Conservation (phyloP, 2,329 filamentous ascomycete species). For the Aulographum hederae region DNA sequence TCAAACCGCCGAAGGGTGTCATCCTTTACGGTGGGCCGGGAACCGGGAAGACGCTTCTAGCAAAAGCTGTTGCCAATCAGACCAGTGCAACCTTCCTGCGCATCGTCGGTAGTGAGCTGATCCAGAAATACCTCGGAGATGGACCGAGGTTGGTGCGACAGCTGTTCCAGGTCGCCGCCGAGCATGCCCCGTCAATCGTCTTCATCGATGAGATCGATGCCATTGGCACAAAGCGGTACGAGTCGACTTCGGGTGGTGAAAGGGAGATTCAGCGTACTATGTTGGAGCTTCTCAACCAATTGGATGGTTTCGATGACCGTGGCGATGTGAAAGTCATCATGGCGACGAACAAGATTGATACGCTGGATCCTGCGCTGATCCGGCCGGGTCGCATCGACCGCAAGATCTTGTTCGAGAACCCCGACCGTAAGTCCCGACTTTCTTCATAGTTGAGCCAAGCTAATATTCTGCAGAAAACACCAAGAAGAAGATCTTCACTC, state of each 20-base stretch:
- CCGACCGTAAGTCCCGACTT: constrained; percentile 35
- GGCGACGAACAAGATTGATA: constrained; percentile 99
- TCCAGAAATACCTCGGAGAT: constrained; percentile 97
- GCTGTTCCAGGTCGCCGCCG: constrained; percentile 87
- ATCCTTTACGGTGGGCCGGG: constrained; percentile 95
- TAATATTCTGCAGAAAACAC: constrained; percentile 63
- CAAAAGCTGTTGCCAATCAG: constrained; percentile 95
- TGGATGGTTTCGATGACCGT: constrained; percentile 96
- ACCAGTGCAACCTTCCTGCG: constrained; percentile 97
- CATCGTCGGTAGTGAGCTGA: constrained; percentile 91
- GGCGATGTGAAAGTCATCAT: constrained; percentile 99
- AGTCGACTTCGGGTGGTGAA: constrained; percentile 91
- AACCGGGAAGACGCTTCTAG: constrained; percentile 88
- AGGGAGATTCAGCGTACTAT: constrained; percentile 96
- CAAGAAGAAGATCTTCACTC: constrained; percentile 91
- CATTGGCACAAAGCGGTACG: constrained; percentile 96
- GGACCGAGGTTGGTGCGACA: constrained; percentile 88
- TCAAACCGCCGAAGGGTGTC: constrained; percentile 98
- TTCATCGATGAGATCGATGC: constrained; percentile 99
- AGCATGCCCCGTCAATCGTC: constrained; percentile 91
- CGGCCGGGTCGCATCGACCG: constrained; percentile 94
- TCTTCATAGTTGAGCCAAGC: neutral
- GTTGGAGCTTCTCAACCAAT: constrained; percentile 93
- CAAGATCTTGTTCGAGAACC: constrained; percentile 73
- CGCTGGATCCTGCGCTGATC: constrained; percentile 86